Evolutionary conservation across 2,329 filamentous ascomycete genomes (phyloP), one percentile per base, ranked within the genome.

Genomic region (Aspergillus aculeatus): DNA sequence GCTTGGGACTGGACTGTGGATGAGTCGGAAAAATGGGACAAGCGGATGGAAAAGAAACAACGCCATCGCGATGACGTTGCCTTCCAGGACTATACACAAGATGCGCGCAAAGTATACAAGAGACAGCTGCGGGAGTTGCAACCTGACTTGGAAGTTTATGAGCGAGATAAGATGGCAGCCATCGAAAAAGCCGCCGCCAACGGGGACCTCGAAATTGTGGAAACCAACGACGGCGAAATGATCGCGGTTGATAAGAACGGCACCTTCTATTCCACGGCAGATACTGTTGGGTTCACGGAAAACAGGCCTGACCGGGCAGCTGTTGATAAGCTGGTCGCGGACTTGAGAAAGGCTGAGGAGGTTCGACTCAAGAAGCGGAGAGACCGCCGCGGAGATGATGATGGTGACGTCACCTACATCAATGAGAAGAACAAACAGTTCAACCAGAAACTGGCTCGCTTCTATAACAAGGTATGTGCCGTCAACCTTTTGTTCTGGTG

Each of bases 361-460:
- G 84, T 87, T 55, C 83, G 92, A 54, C 73, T 96, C 71, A 96
- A 93, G 84, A 96, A 96, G 81, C 84, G 92, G 69, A 88, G 86
- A 74, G 91, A 96, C 66, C 84, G 92, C 74, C 85, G 88, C 73
- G 89, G 88, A 63, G 92, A 93, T 60, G 92, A 96, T 64, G 90
- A 93, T 51, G 89, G 87, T 29, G 95, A 99, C 77, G 90, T 98
- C 69, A 98, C 94, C 7, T 98, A 96, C 78, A 99, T 99, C 85
- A 99, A 99, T 80, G 92, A 97, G 80, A 97, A 99, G 89, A 99
- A 99, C 83, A 98, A 98, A 83, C 92, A 97, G 83, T 99, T 99
- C 82, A 99, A 99, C 86, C 88, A 96, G 81, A 98, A 99, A 81
- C 82, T 99, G 76, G 83, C 89, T 56, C 84, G 95, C 66, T 99